A percentile compares a stretch with the other conserved stretches of the same genome.
Evolutionary conservation across 805 yeast species (phyloP).

Genomic region (Clavispora carvajalis): DNA sequence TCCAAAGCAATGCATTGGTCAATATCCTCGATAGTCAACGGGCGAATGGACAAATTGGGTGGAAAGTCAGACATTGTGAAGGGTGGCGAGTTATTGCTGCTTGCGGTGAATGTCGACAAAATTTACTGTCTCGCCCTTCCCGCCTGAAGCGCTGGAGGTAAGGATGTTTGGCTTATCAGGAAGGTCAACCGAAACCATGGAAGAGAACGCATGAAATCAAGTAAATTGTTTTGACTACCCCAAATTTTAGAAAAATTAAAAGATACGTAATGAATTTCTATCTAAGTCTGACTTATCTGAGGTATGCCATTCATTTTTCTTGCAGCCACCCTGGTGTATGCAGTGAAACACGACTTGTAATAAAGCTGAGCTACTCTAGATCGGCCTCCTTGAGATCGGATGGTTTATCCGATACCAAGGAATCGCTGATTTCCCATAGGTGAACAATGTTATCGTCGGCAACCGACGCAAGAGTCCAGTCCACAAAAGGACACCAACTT

Average conservation of each 20-base stretch:
- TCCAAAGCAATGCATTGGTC: conserved; percentile 62
- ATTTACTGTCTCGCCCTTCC: neutral
- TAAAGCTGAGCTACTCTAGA: conserved; percentile 20
- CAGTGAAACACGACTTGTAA: neutral
- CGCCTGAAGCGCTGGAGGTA: neutral
- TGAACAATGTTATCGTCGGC: conserved; percentile 60
- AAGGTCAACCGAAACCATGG: too few relatives aligned
- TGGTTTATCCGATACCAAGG: conserved; percentile 19
- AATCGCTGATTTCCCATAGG: conserved; percentile 46
- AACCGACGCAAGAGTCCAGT: conserved; percentile 71
- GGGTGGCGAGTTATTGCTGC: neutral
- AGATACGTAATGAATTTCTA: too few relatives aligned
- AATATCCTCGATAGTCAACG: conserved; percentile 44
- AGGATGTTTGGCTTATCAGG: neutral
- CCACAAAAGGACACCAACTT: conserved; percentile 62
- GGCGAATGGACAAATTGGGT: conserved; percentile 37
- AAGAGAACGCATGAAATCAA: too few relatives aligned
- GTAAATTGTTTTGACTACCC: too few relatives aligned
- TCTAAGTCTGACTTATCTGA: too few relatives aligned
- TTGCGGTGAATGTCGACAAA: neutral
- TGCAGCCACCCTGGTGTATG: neutral
- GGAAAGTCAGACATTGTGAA: conserved; percentile 41
- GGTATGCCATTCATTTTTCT: neutral
- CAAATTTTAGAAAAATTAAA: too few relatives aligned
- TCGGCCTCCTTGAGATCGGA: conserved; percentile 13